These are phyloP conservation scores for Phellopilus nigrolimitatus DNA, from an alignment of 1,284 basidiomycete species.

Conservation along the genomic window DNA sequence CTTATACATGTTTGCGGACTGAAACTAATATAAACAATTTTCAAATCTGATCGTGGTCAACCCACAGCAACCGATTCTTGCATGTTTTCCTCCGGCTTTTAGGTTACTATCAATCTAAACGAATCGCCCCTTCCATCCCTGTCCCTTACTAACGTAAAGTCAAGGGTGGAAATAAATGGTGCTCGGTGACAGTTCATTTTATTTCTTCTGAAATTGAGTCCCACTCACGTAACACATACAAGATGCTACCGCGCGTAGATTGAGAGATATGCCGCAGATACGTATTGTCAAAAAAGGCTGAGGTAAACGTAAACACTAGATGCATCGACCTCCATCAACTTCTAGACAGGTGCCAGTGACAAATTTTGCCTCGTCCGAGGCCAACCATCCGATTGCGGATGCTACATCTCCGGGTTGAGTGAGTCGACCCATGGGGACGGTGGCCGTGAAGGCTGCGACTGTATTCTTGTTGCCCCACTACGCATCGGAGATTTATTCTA, in stretches of 20 bases:
- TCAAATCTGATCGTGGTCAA: too few relatives aligned
- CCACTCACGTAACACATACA: too few relatives aligned
- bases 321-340: slow-evolving; percentile 67
- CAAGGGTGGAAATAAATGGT: too few relatives aligned
- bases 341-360: slow-evolving; percentile 83
- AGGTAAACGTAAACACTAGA: background rate
- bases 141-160: too few relatives aligned
- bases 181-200: too few relatives aligned
- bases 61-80: too few relatives aligned
- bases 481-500: background rate
- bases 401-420: slow-evolving; percentile 18
- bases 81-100: too few relatives aligned
- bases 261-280: too few relatives aligned
- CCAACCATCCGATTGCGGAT: slow-evolving; percentile 73
- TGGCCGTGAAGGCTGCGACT: slow-evolving; percentile 13
- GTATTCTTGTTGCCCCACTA: background rate
- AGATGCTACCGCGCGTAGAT: too few relatives aligned
- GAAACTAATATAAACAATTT: background rate
- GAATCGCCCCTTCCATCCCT: too few relatives aligned
- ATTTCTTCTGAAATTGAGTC: too few relatives aligned
- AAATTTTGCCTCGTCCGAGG: slow-evolving; percentile 81
- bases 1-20: background rate
- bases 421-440: slow-evolving; percentile 17
- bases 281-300: background rate
- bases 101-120: too few relatives aligned